Evolutionary conservation across 2,329 filamentous ascomycete genomes (phyloP).

Genomic region (Hortaea sp.): DNA sequence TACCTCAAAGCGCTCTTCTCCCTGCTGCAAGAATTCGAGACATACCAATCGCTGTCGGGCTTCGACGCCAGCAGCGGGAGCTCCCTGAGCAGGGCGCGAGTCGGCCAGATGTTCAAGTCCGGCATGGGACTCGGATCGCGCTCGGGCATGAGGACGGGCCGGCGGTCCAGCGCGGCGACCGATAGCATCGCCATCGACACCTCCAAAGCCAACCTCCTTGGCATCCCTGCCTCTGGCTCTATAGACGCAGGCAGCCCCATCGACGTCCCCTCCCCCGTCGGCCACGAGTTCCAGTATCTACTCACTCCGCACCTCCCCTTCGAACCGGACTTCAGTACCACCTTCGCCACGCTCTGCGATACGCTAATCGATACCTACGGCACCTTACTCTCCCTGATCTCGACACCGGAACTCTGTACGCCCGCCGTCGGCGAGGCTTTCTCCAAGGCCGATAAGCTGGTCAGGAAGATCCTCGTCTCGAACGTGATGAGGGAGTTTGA

Average conservation of each 20-base stretch:
- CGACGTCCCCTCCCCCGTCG: slow-evolving; percentile 27
- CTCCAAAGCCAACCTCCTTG: slow-evolving; percentile 12
- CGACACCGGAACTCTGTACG: slow-evolving; percentile 63
- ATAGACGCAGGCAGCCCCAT: slow-evolving; percentile 8
- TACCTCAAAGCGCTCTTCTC: slow-evolving; percentile 80
- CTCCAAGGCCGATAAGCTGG: slow-evolving; percentile 72
- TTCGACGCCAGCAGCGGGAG: slow-evolving; percentile 52
- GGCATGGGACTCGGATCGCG: slow-evolving; percentile 28
- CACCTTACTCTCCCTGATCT: slow-evolving; percentile 63
- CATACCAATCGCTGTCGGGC: slow-evolving; percentile 77
- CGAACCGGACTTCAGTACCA: slow-evolving; percentile 94
- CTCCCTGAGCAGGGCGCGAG: slow-evolving; percentile 64
- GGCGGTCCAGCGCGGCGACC: slow-evolving; percentile 48
- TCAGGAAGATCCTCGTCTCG: slow-evolving; percentile 81
- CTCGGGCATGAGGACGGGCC: slow-evolving; percentile 25
- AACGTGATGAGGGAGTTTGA: slow-evolving; percentile 89
- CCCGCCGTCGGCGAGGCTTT: slow-evolving; percentile 67
- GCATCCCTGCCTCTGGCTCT: slow-evolving; percentile 7
- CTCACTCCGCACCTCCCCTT: slow-evolving; percentile 90
- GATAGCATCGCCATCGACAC: slow-evolving; percentile 39
- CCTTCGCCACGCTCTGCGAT: slow-evolving; percentile 90
- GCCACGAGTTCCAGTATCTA: slow-evolving; percentile 78
- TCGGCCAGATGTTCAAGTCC: slow-evolving; percentile 47
- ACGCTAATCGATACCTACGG: slow-evolving; percentile 89
- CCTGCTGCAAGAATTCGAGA: slow-evolving; percentile 82